Evolutionary conservation across 139 green algal species (phyloP).

Genomic region (Chlorella sp.): DNA sequence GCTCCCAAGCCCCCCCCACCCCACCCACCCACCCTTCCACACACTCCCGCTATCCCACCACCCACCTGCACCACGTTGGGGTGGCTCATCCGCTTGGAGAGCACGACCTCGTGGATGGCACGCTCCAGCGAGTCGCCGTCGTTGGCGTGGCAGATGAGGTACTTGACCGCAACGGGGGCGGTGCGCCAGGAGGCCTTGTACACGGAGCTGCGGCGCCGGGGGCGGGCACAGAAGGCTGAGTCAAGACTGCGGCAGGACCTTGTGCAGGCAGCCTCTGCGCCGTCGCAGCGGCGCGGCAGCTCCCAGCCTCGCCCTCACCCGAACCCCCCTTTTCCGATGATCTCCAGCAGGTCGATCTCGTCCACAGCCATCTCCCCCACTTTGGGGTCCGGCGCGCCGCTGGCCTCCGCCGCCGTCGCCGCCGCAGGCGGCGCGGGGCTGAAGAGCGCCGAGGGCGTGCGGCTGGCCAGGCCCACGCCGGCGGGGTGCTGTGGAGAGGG

Average conservation of each 20-base stretch:
- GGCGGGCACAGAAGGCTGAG: neutral
- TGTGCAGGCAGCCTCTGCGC: neutral
- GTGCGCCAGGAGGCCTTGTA: slow-evolving; percentile 47
- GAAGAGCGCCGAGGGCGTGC: slow-evolving; percentile 9
- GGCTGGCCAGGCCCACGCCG: slow-evolving; percentile 9
- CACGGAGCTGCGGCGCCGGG: slow-evolving; percentile 19
- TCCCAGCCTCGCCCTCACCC: slow-evolving; percentile 4
- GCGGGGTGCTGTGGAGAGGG: slow-evolving; percentile 8
- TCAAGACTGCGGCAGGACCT: neutral
- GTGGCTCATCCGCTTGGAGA: slow-evolving; percentile 50
- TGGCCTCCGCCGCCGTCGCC: neutral
- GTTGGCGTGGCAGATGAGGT: slow-evolving; percentile 35
- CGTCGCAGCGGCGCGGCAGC: neutral
- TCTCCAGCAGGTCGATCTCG: slow-evolving; percentile 49
- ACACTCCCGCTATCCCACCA: too few relatives aligned
- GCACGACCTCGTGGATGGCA: slow-evolving; percentile 47
- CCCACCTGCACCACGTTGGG: slow-evolving; percentile 56
- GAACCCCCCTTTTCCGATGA: slow-evolving; percentile 46
- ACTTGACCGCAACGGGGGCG: slow-evolving; percentile 54
- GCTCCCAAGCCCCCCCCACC: too few relatives aligned
- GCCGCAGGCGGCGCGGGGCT: neutral
- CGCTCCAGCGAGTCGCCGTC: slow-evolving; percentile 34
- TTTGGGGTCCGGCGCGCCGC: neutral
- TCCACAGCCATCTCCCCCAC: slow-evolving; percentile 49
- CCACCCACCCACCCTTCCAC: neutral